Conservation (phyloP, 1,139 yeast genomes). For the Geotrichum macrosporum region DNA sequence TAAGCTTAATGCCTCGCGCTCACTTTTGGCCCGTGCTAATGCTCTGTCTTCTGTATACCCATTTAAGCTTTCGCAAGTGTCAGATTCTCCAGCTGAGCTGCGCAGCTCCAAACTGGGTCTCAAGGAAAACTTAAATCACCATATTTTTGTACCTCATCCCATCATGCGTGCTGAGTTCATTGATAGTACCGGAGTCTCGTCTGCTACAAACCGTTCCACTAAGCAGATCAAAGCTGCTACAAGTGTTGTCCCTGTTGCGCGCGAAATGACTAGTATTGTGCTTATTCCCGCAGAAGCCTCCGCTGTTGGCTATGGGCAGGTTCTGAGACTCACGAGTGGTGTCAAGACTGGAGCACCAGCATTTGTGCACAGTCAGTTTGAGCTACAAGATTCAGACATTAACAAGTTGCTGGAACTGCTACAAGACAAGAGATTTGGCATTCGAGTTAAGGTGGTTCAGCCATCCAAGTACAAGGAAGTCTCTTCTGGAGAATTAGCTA, state of each 20-base stretch:
- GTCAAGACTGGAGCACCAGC: slow-evolving; percentile 61
- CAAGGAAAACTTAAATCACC: slow-evolving; percentile 75
- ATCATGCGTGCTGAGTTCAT: slow-evolving; percentile 57
- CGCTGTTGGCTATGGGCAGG: slow-evolving; percentile 50
- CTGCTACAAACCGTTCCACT: slow-evolving; percentile 20
- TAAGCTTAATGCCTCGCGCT: slow-evolving; percentile 70
- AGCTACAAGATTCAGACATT: slow-evolving; percentile 34
- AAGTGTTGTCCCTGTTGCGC: slow-evolving; percentile 56
- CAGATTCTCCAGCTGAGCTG: slow-evolving; percentile 29
- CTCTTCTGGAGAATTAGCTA: slow-evolving; percentile 3
- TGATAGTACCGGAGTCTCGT: slow-evolving; percentile 38
- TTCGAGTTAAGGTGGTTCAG: slow-evolving; percentile 33
- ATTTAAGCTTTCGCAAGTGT: slow-evolving; percentile 56
- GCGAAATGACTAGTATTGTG: slow-evolving; percentile 72
- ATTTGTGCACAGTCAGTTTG: slow-evolving; percentile 73
- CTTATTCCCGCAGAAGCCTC: slow-evolving; percentile 46
- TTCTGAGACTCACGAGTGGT: slow-evolving; percentile 80
- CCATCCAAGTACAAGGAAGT: slow-evolving; percentile 26
- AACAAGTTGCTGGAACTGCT: slow-evolving; percentile 28
- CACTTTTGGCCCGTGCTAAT: slow-evolving; percentile 65
- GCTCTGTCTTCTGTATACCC: slow-evolving; percentile 80
- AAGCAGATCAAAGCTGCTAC: slow-evolving; percentile 46
- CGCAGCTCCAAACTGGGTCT: slow-evolving; percentile 67
- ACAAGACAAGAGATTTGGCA: slow-evolving; percentile 29
- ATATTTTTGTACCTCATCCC: slow-evolving; percentile 70